Conservation (phyloP, 768 basidiomycete genomes). For the Phaeolepiota aurea region DNA sequence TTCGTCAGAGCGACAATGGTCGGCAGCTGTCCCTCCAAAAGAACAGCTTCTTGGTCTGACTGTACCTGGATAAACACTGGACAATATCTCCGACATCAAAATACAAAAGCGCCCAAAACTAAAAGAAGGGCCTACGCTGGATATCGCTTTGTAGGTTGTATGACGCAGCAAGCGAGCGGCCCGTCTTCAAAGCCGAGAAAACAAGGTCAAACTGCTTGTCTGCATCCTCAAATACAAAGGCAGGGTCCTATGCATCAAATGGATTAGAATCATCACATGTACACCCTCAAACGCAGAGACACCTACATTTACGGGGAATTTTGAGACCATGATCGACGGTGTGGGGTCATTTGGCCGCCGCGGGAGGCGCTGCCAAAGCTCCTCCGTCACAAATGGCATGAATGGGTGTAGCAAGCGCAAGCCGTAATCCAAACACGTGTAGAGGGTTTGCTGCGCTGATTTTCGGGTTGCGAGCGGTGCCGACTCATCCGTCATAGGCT, state of each 20-base stretch:
- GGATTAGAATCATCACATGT: background rate
- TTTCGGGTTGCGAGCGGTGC: conserved; percentile 51
- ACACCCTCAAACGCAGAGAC: background rate
- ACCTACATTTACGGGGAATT: conserved; percentile 76
- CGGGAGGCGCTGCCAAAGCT: conserved; percentile 95
- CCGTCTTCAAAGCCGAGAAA: conserved; percentile 68
- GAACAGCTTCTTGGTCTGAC: conserved; percentile 46
- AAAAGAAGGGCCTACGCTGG: conserved; percentile 45
- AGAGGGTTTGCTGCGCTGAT: conserved; percentile 93
- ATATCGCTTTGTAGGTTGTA: conserved; percentile 86
- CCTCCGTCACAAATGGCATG: conserved; percentile 99
- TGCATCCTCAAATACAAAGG: conserved; percentile 59
- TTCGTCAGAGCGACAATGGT: conserved; percentile 83
- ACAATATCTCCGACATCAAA: conserved; percentile 3
- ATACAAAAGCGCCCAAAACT: background rate
- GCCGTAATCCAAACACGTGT: conserved; percentile 89
- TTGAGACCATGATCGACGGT: conserved; percentile 83
- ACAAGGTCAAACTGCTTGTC: conserved; percentile 83
- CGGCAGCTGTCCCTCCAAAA: conserved; percentile 65
- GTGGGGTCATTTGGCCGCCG: conserved; percentile 75
- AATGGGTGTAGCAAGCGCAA: conserved; percentile 90
- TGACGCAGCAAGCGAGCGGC: conserved; percentile 79
- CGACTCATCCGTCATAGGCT: conserved; percentile 87
- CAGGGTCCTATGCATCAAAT: conserved; percentile 38
- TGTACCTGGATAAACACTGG: conserved; percentile 75